Evolutionary conservation across 257 asterid genomes (phyloP).

Genomic region (Ballota nigra): DNA sequence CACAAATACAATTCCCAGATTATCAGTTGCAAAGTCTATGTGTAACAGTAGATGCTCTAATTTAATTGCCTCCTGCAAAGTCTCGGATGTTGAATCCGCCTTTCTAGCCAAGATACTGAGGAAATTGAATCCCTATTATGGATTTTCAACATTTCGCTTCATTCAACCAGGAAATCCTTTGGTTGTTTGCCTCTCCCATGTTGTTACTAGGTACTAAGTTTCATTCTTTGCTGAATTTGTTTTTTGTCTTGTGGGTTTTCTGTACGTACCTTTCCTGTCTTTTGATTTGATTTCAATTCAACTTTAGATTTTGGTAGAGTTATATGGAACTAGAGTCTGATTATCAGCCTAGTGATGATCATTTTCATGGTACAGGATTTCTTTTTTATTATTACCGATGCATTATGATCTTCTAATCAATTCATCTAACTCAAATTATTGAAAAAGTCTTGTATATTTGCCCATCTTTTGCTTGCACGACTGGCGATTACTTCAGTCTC

Average conservation of each 20-base stretch:
- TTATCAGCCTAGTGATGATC: not conserved
- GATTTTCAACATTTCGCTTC: constrained; percentile 21
- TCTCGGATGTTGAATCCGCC: constrained; percentile 27
- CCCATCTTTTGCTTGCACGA: not conserved
- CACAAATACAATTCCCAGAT: constrained; percentile 25
- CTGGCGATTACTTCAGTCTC: too few relatives aligned
- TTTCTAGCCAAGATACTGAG: constrained; percentile 24
- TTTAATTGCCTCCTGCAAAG: not conserved
- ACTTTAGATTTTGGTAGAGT: not conserved
- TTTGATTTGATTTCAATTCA: not conserved
- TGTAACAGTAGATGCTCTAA: constrained; percentile 20
- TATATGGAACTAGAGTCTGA: not conserved
- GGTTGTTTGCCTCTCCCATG: constrained; percentile 28
- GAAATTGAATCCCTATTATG: constrained; percentile 34
- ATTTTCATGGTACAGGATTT: not conserved
- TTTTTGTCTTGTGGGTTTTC: not conserved
- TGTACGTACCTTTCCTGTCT: not conserved
- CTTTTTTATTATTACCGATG: not conserved
- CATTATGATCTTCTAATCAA: not conserved
- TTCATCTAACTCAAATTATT: not conserved
- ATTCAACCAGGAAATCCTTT: constrained; percentile 26
- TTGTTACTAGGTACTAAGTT: constrained; percentile 33
- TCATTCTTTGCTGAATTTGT: not conserved
- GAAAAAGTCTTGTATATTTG: not conserved
- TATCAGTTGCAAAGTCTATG: constrained; percentile 17